Base-by-base conservation (phyloP, 2,329 filamentous ascomycete species). In the Zalaria sp. region DNA sequence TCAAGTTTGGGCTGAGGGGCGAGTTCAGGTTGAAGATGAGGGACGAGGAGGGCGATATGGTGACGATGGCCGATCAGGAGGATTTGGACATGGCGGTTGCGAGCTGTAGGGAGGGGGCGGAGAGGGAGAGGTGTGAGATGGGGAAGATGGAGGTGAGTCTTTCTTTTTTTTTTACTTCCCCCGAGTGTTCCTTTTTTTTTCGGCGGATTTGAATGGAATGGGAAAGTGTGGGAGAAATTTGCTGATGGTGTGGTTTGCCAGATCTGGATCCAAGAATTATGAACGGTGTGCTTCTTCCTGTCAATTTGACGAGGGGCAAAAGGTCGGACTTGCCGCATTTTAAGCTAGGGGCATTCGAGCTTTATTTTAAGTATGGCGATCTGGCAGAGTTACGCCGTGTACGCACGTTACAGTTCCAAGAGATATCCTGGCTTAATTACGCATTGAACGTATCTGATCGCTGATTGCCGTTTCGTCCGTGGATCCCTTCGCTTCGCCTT, bases 51-150 rank as follows among this genome's bases (percentile, higher is more conserved):
- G 83, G 82, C 3, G 89, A 96, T 56, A 89, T 95, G 83, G 93
- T 98, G 56, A 95, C 89, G 28, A 81, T 98, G 76, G 87, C 83
- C 27, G 91, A 98, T 60, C 85, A 95, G 61, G 91, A 98, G 55
- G 91, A 98, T 65, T 64, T 95, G 47, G 88, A 96, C 39, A 83
- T 95, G 77, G 79, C 85, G 27, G 71, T 96, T 41, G 73, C 75
- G 59, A 73, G 69, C 37, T 79, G 80, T 5, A 73, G 73, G 39
- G 65, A 68, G 45, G 35, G 39, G 11, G 51, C 48, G 10, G 51
- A 87, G 83, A 38, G 76, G 71, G 63, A 83, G n/a, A 35, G 39
- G 27, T 27, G 27, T 4, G 43, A 44, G 27, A 37, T 38, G 40
- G 46, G 41, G 2, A 48, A 46, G 44, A 40, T 48, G 37, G 46